A percentile compares a stretch with the other conserved stretches of the same genome.
Evolutionary conservation across 2,329 filamentous ascomycete species (phyloP).

Genomic region (Myriosclerotinia curreyana): DNA sequence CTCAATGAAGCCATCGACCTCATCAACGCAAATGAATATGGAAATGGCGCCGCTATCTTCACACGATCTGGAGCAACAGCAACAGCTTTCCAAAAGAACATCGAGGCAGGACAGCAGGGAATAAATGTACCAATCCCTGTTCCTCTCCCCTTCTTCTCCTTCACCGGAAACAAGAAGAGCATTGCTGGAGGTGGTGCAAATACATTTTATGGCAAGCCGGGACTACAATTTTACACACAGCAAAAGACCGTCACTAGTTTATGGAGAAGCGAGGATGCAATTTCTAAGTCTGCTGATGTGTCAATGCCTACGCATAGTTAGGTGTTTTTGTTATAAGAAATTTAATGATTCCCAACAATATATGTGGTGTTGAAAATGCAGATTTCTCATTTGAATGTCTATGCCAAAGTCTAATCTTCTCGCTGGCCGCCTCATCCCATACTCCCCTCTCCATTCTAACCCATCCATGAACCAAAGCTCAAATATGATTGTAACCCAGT

Average conservation of each 20-base stretch:
- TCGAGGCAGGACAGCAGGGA: conserved; percentile 81
- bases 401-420: neutral
- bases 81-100: conserved; percentile 72
- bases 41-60: conserved; percentile 84
- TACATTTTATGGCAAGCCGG: conserved; percentile 93
- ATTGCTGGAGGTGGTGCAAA: conserved; percentile 87
- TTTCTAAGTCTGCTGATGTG: conserved; percentile 79
- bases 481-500: neutral
- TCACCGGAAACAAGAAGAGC: conserved; percentile 81
- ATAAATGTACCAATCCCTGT: conserved; percentile 76
- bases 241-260: conserved; percentile 94
- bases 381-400: neutral
- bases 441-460: neutral
- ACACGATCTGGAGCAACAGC: conserved; percentile 75
- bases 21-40: conserved; percentile 84
- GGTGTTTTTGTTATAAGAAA: neutral
- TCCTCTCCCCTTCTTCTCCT: conserved; percentile 68
- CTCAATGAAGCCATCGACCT: conserved; percentile 76
- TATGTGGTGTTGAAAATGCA: neutral
- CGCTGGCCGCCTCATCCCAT: neutral
- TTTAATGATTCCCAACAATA: conserved; percentile 9
- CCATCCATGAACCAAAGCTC: neutral
- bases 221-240: conserved; percentile 93
- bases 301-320: conserved; percentile 72
- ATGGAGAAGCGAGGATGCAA: conserved; percentile 83